Conservation (phyloP, 2,329 filamentous ascomycete genomes). For the Lasiodiplodia theobromae region DNA sequence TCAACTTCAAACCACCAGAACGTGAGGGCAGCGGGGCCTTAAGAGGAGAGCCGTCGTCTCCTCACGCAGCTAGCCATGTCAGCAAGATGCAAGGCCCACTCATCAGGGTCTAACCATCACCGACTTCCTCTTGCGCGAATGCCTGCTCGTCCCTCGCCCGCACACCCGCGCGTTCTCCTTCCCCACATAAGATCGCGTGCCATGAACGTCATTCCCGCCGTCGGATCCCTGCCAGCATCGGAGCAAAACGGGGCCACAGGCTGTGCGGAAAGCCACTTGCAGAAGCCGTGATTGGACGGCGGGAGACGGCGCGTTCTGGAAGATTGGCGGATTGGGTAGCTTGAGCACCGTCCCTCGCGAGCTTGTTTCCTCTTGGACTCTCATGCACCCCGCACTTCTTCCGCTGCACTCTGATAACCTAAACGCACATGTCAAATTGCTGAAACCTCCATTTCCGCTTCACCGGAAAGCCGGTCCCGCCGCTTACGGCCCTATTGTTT, state of each 20-base stretch:
- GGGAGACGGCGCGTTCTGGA: background rate
- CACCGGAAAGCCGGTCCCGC: background rate
- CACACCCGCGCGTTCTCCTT: background rate
- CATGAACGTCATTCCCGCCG: conserved; percentile 14
- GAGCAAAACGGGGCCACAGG: conserved; percentile 8
- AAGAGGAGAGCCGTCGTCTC: conserved; percentile 4
- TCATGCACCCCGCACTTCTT: conserved; percentile 22
- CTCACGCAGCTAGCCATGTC: background rate
- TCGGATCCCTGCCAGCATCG: conserved; percentile 11
- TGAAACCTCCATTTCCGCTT: background rate
- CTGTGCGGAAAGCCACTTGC: background rate
- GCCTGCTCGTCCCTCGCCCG: background rate
- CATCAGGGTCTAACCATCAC: conserved; percentile 7
- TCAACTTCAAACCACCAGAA: background rate
- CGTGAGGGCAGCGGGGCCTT: background rate
- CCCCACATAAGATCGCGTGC: conserved; percentile 19
- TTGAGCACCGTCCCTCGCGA: background rate
- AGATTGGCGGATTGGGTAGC: conserved; percentile 1
- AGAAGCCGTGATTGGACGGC: background rate
- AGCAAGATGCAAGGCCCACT: background rate
- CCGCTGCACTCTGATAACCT: background rate
- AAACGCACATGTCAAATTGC: conserved; percentile 2
- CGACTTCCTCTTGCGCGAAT: background rate
- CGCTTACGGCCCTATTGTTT: background rate
- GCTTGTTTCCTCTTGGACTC: background rate